These are phyloP conservation scores for Phytophthora melonis DNA, from an alignment of 352 stramenopile species.

Conservation along the genomic window DNA sequence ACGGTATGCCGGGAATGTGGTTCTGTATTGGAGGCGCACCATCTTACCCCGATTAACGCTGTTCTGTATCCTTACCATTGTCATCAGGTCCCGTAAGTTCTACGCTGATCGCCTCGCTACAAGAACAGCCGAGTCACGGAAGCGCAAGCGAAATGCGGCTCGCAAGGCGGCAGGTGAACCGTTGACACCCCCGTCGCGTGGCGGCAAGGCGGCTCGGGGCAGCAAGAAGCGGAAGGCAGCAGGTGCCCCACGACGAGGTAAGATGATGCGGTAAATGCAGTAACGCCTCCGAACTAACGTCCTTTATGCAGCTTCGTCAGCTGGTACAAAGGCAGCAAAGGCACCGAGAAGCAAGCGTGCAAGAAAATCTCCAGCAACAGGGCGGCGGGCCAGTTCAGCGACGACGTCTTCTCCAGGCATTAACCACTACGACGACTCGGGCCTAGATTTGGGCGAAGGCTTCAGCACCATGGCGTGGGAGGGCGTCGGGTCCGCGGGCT, in stretches of 20 bases:
- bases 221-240: conserved; percentile 41
- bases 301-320: conserved; percentile 19
- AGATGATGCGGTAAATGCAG: not conserved
- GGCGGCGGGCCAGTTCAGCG: conserved; percentile 48
- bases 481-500: conserved; percentile 69
- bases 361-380: conserved; percentile 26
- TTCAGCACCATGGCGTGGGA: conserved; percentile 80
- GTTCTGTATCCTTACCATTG: not conserved
- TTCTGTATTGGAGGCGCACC: not conserved
- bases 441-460: conserved; percentile 57
- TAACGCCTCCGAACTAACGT: not conserved
- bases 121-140: conserved; percentile 54
- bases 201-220: conserved; percentile 30
- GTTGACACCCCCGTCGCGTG: not conserved
- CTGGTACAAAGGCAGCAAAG: conserved; percentile 27
- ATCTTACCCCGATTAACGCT: not conserved
- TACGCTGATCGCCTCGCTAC: conserved; percentile 63
- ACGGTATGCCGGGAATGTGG: conserved; percentile 39
- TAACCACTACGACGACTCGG: conserved; percentile 72
- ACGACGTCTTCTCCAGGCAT: conserved; percentile 35
- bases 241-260: conserved; percentile 41
- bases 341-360: conserved; percentile 26
- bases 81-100: conserved; percentile 48
- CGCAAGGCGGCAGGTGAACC: conserved; percentile 16
- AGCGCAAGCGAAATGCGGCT: conserved; percentile 50